Conservation (phyloP, 116 monocot genomes). For the Cymodocea nodosa region DNA sequence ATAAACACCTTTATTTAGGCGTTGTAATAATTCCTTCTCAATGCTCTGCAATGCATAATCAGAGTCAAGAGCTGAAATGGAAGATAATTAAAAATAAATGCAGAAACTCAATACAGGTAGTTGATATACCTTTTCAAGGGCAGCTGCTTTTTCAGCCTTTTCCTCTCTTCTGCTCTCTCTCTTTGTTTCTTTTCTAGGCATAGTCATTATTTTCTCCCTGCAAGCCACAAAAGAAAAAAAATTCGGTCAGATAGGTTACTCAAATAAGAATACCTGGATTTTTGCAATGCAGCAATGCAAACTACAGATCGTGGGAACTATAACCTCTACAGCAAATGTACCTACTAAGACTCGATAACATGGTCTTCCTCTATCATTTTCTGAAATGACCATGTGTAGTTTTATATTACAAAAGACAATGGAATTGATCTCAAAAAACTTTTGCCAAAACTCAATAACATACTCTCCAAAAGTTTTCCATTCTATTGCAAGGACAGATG, state of each 20-base stretch:
- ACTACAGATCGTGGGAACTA: too few species aligned
- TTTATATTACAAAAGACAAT: too few species aligned
- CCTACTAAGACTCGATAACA: too few species aligned
- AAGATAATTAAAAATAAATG: not conserved
- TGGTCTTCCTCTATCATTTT: too few species aligned
- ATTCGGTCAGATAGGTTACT: too few species aligned
- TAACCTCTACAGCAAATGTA: too few species aligned
- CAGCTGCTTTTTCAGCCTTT: constrained; percentile 86
- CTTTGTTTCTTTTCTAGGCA: constrained; percentile 79
- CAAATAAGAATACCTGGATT: too few species aligned
- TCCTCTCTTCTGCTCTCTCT: constrained; percentile 83
- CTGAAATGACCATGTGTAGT: too few species aligned
- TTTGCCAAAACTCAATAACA: not conserved
- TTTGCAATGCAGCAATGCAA: too few species aligned
- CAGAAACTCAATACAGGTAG: not conserved
- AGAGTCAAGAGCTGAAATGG: constrained; percentile 6
- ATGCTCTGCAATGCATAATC: constrained; percentile 47
- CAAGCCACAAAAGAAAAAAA: not conserved
- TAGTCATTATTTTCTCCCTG: constrained; percentile 91
- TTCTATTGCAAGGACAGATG: not conserved
- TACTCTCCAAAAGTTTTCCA: not conserved
- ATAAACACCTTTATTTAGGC: constrained; percentile 82
- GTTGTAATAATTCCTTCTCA: constrained; percentile 81
- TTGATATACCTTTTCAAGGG: constrained; percentile 50
- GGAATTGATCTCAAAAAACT: too few species aligned